These are phyloP conservation scores for Zychaea mexicana DNA, from an alignment of 371 early-diverging fungal genomes.

Conservation along the genomic window DNA sequence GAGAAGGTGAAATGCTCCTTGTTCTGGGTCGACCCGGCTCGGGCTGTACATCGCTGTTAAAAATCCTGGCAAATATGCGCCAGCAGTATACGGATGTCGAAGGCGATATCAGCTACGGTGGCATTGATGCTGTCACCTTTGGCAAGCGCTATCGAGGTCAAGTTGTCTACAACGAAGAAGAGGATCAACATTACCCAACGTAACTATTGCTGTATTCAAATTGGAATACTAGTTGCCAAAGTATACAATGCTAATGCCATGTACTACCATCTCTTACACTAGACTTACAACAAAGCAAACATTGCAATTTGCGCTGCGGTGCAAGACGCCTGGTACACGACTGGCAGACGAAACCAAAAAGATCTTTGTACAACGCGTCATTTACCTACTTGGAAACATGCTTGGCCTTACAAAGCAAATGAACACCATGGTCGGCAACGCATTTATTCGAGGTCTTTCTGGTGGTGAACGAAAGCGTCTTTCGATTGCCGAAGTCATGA, in stretches of 20 bases:
- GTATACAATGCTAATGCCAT: too few species aligned
- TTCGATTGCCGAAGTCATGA: slow-evolving; percentile 84
- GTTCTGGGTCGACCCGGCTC: slow-evolving; percentile 58
- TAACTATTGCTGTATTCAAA: background rate
- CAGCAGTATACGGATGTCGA: slow-evolving; percentile 35
- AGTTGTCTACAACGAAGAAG: slow-evolving; percentile 52
- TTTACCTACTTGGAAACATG: slow-evolving; percentile 52
- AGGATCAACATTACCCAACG: slow-evolving; percentile 51
- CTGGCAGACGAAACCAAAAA: slow-evolving; percentile 24
- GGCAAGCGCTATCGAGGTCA: slow-evolving; percentile 44
- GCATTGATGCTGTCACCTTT: slow-evolving; percentile 39
- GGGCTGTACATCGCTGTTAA: slow-evolving; percentile 52
- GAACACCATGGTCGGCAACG: slow-evolving; percentile 83
- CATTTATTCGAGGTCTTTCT: slow-evolving; percentile 76
- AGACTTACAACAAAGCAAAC: slow-evolving; percentile 45
- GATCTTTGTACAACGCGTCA: slow-evolving; percentile 28
- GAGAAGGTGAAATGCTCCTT: slow-evolving; percentile 57
- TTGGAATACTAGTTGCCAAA: too few species aligned
- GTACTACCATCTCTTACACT: background rate
- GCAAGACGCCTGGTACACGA: slow-evolving; percentile 45
- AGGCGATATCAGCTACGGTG: slow-evolving; percentile 45
- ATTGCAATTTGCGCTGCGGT: slow-evolving; percentile 50
- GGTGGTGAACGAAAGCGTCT: slow-evolving; percentile 90
- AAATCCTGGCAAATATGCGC: slow-evolving; percentile 49
- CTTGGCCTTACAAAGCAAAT: slow-evolving; percentile 72